phyloP scores from a whole-genome alignment of 2,329 filamentous ascomycete genomes.

The Chalaropsis ovoidea region DNA sequence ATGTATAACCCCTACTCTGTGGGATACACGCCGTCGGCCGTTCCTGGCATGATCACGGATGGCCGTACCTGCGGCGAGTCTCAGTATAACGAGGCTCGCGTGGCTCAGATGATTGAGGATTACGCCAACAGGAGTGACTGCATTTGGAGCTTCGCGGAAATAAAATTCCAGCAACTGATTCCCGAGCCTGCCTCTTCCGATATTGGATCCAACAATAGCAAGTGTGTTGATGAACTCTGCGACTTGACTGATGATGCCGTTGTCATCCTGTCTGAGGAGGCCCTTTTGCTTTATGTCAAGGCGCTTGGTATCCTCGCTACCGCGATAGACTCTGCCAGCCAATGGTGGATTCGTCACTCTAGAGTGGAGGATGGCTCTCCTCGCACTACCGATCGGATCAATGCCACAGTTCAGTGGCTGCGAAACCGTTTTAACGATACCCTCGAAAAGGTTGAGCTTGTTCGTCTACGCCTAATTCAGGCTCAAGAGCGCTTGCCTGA shows the following conservation, averaged over 20 bases:
- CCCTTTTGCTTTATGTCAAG: constrained; percentile 91
- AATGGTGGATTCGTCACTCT: constrained; percentile 79
- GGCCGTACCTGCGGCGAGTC: constrained; percentile 49
- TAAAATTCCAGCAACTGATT: constrained; percentile 96
- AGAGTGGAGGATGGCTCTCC: constrained; percentile 48
- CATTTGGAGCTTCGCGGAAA: constrained; percentile 93
- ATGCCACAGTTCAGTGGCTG: constrained; percentile 91
- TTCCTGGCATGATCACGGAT: constrained; percentile 56
- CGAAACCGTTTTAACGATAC: constrained; percentile 93
- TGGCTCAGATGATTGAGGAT: constrained; percentile 78
- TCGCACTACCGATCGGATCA: constrained; percentile 60
- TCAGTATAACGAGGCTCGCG: constrained; percentile 65
- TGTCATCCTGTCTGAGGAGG: constrained; percentile 83
- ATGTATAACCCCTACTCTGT: constrained; percentile 73
- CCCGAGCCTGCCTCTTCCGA: constrained; percentile 52
- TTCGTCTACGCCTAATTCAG: constrained; percentile 77
- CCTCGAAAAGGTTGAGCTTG: constrained; percentile 87
- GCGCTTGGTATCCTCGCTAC: constrained; percentile 80
- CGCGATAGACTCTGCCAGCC: constrained; percentile 87
- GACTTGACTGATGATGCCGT: constrained; percentile 78
- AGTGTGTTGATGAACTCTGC: constrained; percentile 34
- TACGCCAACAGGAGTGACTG: constrained; percentile 88
- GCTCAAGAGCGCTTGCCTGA: constrained; percentile 73
- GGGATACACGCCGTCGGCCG: constrained; percentile 43
- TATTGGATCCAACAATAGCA: background rate